Base-by-base conservation (phyloP, 1,284 basidiomycete genomes). In the Fomitopsis palustris region DNA sequence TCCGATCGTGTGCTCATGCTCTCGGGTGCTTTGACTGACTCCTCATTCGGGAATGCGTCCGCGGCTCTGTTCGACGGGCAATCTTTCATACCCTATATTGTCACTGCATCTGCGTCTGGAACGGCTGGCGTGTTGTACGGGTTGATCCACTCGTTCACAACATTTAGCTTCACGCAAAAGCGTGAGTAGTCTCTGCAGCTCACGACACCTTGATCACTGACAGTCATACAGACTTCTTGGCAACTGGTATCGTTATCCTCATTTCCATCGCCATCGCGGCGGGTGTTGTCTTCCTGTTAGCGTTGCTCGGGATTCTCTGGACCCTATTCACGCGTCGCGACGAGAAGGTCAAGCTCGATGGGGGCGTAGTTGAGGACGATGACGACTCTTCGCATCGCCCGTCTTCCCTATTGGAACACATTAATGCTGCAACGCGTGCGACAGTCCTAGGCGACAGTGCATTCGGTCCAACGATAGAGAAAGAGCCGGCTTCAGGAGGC, bases 261-360 rank as follows among this genome's bases (percentile, higher is more conserved):
- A 96, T 99, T 66, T 96, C 95, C 4, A 98, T 99, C 66, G 96
- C 96, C 31, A 97, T 98, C 63, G 88, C 93, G 4, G 94, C 96
- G 10, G 96, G 95, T 27, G 86, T 98, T 25, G 93, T 99, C 55
- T 95, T 99, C 77, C 77, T 98, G 1, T 81, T 98, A 23, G 90
- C 93, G 16, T 77, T 97, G 38, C 81, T 95, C 59, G 94, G 93
- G 52, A 90, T 98, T 51, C 77, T 98, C 43, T 93, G 94, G 88
- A 90, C 94, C 0, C 81, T 97, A 14, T 87, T 94, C 71, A 87
- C 91, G 23, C 81, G 93, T 51, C 82, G 87, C 55, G 92, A 92
- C 29, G 87, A 88, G 67, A 86, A 81, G 69, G 66, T 83, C 12
- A 86, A 87, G 68, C 80, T 81, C 60, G 87, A 87, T 58, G 71